These are phyloP conservation scores for Xylaria sp. DNA, from an alignment of 2,329 filamentous ascomycete species.

Conservation along the genomic window DNA sequence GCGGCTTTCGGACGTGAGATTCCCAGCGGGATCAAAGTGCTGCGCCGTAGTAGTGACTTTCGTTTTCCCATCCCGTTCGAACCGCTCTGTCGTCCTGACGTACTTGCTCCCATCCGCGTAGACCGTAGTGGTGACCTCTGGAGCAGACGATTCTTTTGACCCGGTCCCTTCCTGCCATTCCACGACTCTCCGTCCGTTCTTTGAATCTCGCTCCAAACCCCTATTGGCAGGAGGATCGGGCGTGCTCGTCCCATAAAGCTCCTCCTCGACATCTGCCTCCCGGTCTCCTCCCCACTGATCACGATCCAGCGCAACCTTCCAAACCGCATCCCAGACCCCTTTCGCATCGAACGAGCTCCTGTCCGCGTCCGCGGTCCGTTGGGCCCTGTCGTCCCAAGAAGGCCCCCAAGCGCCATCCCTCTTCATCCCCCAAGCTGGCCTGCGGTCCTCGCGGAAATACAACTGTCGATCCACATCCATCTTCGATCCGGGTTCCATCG, in stretches of 20 bases:
- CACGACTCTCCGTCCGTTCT: background rate
- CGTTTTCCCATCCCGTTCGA: constrained; percentile 25
- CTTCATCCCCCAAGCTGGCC: background rate
- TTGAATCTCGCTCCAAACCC: no score
- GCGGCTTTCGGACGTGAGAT: constrained; percentile 34
- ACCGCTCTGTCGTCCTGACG: constrained; percentile 34
- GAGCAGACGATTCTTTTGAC: background rate
- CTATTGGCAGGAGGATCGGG: background rate
- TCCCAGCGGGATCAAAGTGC: constrained; percentile 41
- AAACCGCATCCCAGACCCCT: constrained; percentile 16
- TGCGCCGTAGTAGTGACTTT: constrained; percentile 35
- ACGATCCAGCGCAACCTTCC: background rate
- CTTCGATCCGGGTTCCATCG: constrained; percentile 31
- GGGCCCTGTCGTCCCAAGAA: background rate
- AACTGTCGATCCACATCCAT: background rate
- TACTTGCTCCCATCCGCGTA: constrained; percentile 43
- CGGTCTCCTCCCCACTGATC: background rate
- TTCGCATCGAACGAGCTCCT: background rate
- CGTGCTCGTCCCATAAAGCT: background rate
- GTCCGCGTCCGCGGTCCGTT: background rate
- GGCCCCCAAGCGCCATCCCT: background rate
- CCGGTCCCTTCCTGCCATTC: no score
- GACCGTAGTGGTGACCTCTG: constrained; percentile 22
- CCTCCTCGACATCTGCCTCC: constrained; percentile 23
- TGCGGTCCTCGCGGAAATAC: background rate